Evolutionary conservation across 2,329 filamentous ascomycete species (phyloP).

Genomic region (Allantophomopsis cytisporea): DNA sequence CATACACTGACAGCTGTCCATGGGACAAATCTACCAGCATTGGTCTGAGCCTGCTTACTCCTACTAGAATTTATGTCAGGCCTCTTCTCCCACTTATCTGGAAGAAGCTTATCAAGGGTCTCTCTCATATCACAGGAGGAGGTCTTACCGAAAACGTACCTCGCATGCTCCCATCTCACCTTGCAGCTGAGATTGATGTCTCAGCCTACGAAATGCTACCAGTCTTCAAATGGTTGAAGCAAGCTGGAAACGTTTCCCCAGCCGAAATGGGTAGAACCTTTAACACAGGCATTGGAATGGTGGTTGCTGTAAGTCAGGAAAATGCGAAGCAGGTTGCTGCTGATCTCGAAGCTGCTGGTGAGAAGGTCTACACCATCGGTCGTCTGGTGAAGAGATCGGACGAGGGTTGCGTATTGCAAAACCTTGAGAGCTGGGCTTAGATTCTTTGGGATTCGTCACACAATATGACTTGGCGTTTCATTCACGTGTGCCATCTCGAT

Average conservation of each 20-base stretch:
- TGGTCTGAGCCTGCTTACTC: constrained; percentile 70
- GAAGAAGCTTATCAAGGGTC: constrained; percentile 64
- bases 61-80: constrained; percentile 89
- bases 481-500: too few species aligned
- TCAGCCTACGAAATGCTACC: constrained; percentile 59
- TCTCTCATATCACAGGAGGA: constrained; percentile 94
- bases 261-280: constrained; percentile 84
- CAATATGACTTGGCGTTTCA: too few species aligned
- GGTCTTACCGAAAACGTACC: constrained; percentile 90
- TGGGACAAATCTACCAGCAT: constrained; percentile 55
- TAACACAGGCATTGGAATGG: constrained; percentile 93
- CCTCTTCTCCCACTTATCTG: constrained; percentile 54
- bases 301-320: constrained; percentile 59
- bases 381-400: constrained; percentile 44
- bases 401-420: constrained; percentile 44
- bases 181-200: constrained; percentile 73
- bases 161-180: constrained; percentile 69
- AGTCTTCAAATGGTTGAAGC: constrained; percentile 81
- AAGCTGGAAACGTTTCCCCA: constrained; percentile 53
- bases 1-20: constrained; percentile 60
- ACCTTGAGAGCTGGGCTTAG: constrained; percentile 25
- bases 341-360: constrained; percentile 52
- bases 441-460: too few species aligned
- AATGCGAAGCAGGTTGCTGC: constrained; percentile 46
- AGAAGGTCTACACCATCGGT: constrained; percentile 68